Evolutionary conservation across 257 asterid species (phyloP).

Genomic region (Thymus mandschuricus): DNA sequence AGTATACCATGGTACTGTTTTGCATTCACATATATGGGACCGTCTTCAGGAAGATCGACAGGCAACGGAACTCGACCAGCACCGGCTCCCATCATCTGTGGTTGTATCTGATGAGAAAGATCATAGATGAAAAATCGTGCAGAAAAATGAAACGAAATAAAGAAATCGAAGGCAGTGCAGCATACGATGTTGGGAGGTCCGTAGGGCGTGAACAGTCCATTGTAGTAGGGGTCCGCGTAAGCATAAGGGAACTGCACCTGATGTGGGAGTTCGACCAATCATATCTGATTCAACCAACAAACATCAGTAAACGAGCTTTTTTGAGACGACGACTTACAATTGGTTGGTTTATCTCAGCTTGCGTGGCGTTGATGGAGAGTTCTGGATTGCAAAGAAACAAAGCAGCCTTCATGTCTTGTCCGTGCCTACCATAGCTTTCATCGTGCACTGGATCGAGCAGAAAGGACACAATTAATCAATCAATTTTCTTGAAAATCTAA

Average conservation of each 20-base stretch:
- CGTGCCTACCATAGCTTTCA: constrained; percentile 54
- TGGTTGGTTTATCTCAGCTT: constrained; percentile 60
- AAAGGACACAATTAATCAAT: constrained; percentile 7
- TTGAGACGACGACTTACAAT: constrained; percentile 50
- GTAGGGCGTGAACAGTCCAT: constrained; percentile 65
- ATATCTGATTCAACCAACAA: constrained; percentile 17
- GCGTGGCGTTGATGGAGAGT: constrained; percentile 45
- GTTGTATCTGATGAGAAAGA: constrained; percentile 54
- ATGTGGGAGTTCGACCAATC: constrained; percentile 21
- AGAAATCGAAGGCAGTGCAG: constrained; percentile 24
- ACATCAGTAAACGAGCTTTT: neutral
- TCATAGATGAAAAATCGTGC: neutral
- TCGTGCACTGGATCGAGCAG: constrained; percentile 44
- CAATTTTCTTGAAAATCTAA: neutral
- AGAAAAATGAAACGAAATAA: neutral
- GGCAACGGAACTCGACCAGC: constrained; percentile 85
- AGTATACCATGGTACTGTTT: constrained; percentile 91
- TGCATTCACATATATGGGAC: constrained; percentile 91
- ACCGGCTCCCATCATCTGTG: constrained; percentile 58
- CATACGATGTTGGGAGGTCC: constrained; percentile 78
- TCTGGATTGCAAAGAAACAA: constrained; percentile 52
- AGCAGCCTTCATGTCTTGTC: constrained; percentile 51
- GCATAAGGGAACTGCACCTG: constrained; percentile 61
- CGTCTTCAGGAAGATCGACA: constrained; percentile 75
- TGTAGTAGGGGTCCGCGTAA: constrained; percentile 69